Conservation (phyloP, 805 yeast species). For the Ogataea polymorpha region DNA sequence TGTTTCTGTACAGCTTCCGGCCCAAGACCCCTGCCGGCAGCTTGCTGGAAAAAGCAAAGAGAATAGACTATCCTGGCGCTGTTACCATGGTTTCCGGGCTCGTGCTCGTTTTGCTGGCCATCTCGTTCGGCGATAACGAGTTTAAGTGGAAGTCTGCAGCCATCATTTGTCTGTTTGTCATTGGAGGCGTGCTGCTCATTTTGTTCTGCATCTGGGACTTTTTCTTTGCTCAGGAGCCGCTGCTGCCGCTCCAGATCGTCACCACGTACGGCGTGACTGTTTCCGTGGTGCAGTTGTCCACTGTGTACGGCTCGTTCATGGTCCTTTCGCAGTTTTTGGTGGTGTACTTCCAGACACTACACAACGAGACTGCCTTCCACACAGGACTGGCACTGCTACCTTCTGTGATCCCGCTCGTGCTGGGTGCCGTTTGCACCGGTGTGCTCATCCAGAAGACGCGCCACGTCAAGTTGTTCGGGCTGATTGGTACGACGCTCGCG, state of each 20-base stretch:
- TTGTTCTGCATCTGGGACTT: constrained; percentile 41
- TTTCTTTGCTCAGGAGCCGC: constrained; percentile 41
- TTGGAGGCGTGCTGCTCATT: constrained; percentile 40
- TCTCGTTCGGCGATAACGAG: constrained; percentile 54
- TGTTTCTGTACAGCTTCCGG: constrained; percentile 40
- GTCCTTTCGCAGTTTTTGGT: constrained; percentile 35
- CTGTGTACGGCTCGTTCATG: constrained; percentile 41
- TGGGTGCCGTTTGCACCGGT: constrained; percentile 40
- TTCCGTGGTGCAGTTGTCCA: constrained; percentile 37
- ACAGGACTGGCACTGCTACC: constrained; percentile 48
- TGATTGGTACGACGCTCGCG: constrained; percentile 36
- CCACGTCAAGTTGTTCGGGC: constrained; percentile 39
- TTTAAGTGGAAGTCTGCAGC: constrained; percentile 54
- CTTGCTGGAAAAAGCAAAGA: constrained; percentile 35
- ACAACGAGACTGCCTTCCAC: constrained; percentile 38
- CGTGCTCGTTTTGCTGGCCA: constrained; percentile 47
- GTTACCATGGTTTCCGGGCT: constrained; percentile 40
- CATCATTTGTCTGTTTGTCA: constrained; percentile 44
- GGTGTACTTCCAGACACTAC: constrained; percentile 50
- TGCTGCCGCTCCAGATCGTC: constrained; percentile 42
- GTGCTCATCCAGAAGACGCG: constrained; percentile 36
- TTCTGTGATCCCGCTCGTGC: constrained; percentile 37
- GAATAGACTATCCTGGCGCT: constrained; percentile 51
- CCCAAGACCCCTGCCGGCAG: constrained; percentile 46
- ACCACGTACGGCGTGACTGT: constrained; percentile 34